Base-by-base conservation (phyloP, 176 grass and related monocot genomes). In the Carex scoparia region DNA sequence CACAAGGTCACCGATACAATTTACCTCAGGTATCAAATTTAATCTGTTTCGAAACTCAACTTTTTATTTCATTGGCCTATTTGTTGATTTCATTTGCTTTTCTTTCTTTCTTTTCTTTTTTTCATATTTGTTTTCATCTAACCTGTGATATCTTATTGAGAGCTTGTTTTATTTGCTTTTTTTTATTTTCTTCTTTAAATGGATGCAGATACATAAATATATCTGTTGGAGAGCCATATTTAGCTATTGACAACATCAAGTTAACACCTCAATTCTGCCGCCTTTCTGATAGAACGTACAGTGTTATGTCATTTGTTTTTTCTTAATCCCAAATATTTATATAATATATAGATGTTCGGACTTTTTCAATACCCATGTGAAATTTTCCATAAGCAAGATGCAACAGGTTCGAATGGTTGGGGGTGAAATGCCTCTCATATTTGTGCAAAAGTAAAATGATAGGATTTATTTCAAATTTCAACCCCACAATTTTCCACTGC, bases 271-370 rank as follows among this genome's bases (percentile, higher is more conserved):
- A 98, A 53, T 87, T 90, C 70, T 98, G 93, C 85, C 93, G 96
- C 46, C 93, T 98, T 61, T 94, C 96, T 35, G 96, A 98, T 86
- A 89, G 83, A 79, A 97, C 88, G 94, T 94, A 91, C 69, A 86
- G 60, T 59, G 79, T 10, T 60, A 67, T 71, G 54, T 80, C 61
- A 78, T 46, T 69, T 71, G 13, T 53, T 70, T 67, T 16, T 54
- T 67, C 85, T 35, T 64, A 18, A 83, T 79, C 55, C 18, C 57
- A 35, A 69, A 61, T 72, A 10, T 83, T 72, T 83, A 40, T 28
- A 77, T 55, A 32, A 77, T 77, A 19, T 15, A 76, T 31, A 76
- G 48, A 76, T 31, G 11, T 11, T 31, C 10, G 7, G 19, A 51
- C 48, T 48, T 73, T 49, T 73, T 49, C 38, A 27, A 49, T 74